Evolutionary conservation across 805 yeast species (phyloP).

Genomic region (Cyberlindnera nakhonratchasimensis): DNA sequence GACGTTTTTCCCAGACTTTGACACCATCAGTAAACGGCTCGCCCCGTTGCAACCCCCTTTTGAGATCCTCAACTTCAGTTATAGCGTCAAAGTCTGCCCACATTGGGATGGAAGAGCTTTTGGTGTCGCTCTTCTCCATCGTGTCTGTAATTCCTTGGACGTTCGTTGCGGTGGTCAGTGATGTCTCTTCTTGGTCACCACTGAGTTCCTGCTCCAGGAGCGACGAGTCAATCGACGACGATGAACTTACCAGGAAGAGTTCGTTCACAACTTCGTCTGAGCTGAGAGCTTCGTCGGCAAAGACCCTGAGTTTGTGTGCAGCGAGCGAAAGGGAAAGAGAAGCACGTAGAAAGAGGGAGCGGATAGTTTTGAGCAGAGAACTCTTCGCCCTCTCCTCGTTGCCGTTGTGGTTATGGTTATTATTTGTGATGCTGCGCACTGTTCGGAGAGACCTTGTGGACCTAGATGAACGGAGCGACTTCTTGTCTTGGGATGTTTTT

Average conservation of each 20-base stretch:
- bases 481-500: slow-evolving; percentile 4
- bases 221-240: slow-evolving; percentile 29
- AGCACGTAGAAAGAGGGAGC: slow-evolving; percentile 36
- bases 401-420: no score
- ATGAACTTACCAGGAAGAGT: slow-evolving; percentile 42
- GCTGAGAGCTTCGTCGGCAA: slow-evolving; percentile 48
- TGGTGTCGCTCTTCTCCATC: slow-evolving; percentile 14
- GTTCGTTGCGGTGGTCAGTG: slow-evolving; percentile 12
- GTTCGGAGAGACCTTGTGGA: slow-evolving; percentile 12
- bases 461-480: slow-evolving; percentile 8
- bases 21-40: slow-evolving; percentile 51
- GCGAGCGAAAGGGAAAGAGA: slow-evolving; percentile 37
- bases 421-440: no score
- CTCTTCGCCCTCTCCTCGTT: slow-evolving; percentile 3
- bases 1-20: slow-evolving; percentile 64
- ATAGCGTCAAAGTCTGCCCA: slow-evolving; percentile 32
- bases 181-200: slow-evolving; percentile 14
- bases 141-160: slow-evolving; percentile 24
- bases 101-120: slow-evolving; percentile 3
- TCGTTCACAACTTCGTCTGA: slow-evolving; percentile 49
- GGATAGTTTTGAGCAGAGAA: slow-evolving; percentile 21
- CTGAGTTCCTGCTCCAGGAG: slow-evolving; percentile 26
- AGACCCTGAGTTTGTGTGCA: slow-evolving; percentile 33
- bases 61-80: slow-evolving; percentile 23
- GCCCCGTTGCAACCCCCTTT: slow-evolving; percentile 1